Conservation (phyloP, 208 protist genomes). For the Trypanosoma avium region DNA sequence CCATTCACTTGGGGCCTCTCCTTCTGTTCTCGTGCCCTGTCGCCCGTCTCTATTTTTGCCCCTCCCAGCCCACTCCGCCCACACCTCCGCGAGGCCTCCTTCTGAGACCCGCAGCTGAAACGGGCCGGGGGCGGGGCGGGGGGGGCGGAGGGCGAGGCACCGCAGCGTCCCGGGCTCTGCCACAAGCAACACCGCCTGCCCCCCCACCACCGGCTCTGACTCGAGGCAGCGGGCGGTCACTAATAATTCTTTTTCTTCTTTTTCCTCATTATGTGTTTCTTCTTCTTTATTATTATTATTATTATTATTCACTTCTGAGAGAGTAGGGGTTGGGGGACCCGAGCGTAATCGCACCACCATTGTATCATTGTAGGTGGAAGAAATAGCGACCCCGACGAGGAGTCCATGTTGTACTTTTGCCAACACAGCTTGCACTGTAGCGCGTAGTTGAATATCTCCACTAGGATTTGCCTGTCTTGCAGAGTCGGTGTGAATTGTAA, state of each 20-base stretch:
- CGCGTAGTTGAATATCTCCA: conserved; percentile 50
- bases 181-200: conserved; percentile 58
- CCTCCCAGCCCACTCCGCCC: conserved; percentile 1
- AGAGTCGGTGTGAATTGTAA: conserved; percentile 46
- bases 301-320: no score
- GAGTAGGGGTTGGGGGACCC: no score
- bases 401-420: conserved; percentile 51
- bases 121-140: conserved; percentile 26
- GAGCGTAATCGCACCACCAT: conserved; percentile 37
- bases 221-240: conserved; percentile 64
- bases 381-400: conserved; percentile 44
- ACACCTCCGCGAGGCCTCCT: conserved; percentile 11
- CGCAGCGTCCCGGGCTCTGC: conserved; percentile 65
- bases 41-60: not conserved
- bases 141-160: conserved; percentile 44
- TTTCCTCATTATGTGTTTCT: not conserved
- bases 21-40: not conserved
- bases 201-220: conserved; percentile 46
- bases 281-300: not conserved
- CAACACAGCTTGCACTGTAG: conserved; percentile 28
- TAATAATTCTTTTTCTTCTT: conserved; percentile 15
- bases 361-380: conserved; percentile 37
- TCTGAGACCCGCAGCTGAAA: conserved; percentile 29
- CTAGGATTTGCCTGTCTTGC: conserved; percentile 38
- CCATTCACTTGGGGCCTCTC: not conserved